Evolutionary conservation across 1,139 yeast species (phyloP).

Genomic region (Suhomyces atakaporum): DNA sequence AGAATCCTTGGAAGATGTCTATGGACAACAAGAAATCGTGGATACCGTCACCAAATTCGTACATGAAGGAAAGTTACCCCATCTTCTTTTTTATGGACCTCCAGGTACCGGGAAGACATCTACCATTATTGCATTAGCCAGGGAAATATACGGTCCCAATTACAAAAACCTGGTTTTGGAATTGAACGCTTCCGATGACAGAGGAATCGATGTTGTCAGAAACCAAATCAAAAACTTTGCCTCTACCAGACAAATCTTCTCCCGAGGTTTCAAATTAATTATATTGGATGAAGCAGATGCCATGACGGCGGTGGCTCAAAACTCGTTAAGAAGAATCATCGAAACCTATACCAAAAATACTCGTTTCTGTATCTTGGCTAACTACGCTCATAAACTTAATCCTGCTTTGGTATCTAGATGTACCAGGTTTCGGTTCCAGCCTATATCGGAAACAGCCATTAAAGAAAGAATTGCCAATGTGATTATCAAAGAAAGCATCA

Average conservation of each 20-base stretch:
- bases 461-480: conserved; percentile 67
- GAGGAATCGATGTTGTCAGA: conserved; percentile 85
- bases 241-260: conserved; percentile 87
- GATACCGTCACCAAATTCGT: conserved; percentile 82
- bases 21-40: conserved; percentile 88
- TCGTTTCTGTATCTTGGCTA: conserved; percentile 93
- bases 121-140: conserved; percentile 86
- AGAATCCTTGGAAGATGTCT: conserved; percentile 73
- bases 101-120: conserved; percentile 99
- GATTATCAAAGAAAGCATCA: conserved; percentile 63
- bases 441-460: conserved; percentile 69
- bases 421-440: conserved; percentile 91
- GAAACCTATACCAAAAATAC: conserved; percentile 95
- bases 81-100: conserved; percentile 90
- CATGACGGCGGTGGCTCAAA: conserved; percentile 96
- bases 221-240: conserved; percentile 85
- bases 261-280: conserved; percentile 78
- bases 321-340: conserved; percentile 86
- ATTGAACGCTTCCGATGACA: conserved; percentile 82
- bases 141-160: conserved; percentile 85
- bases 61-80: conserved; percentile 82
- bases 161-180: conserved; percentile 90
- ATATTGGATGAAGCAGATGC: conserved; percentile 98
- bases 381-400: conserved; percentile 91
- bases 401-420: conserved; percentile 95